Evolutionary conservation across 208 protist species (phyloP).

Genomic region (Trypanosoma rangeli): DNA sequence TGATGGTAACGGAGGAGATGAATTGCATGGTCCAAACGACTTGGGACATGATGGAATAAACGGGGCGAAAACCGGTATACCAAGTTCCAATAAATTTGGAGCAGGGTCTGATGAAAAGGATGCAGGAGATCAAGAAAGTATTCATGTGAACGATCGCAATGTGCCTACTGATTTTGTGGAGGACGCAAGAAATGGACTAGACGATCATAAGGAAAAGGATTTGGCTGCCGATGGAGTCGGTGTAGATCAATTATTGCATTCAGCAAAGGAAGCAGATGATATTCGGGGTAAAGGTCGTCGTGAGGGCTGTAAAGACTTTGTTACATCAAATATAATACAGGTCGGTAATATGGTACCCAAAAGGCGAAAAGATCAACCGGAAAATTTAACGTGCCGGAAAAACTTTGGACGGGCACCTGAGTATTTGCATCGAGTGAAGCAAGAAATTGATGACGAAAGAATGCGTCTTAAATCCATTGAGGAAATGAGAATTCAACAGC

Average conservation of each 20-base stretch:
- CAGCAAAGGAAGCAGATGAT: conserved; percentile 21
- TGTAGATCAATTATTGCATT: neutral
- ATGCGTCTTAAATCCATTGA: conserved; percentile 74
- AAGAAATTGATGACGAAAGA: conserved; percentile 82
- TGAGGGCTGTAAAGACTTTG: conserved; percentile 83
- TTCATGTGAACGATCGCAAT: neutral
- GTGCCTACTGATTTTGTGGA: neutral
- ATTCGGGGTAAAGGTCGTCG: conserved; percentile 30
- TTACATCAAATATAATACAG: conserved; percentile 93
- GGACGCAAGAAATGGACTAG: neutral
- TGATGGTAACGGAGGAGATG: neutral
- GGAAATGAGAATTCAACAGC: conserved; percentile 38
- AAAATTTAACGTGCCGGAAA: conserved; percentile 62
- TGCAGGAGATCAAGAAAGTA: neutral
- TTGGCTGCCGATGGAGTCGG: neutral
- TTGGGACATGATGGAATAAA: neutral
- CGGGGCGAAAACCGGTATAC: neutral
- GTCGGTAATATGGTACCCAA: conserved; percentile 89
- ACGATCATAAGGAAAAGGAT: conserved; percentile 2
- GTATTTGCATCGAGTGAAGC: conserved; percentile 90
- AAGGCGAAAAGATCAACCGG: conserved; percentile 55
- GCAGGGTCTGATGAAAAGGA: neutral
- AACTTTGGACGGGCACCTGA: conserved; percentile 82
- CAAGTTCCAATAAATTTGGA: neutral
- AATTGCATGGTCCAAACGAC: neutral